Base-by-base conservation (phyloP, 148 eudicot genomes). In the Linanthus parryae region DNA sequence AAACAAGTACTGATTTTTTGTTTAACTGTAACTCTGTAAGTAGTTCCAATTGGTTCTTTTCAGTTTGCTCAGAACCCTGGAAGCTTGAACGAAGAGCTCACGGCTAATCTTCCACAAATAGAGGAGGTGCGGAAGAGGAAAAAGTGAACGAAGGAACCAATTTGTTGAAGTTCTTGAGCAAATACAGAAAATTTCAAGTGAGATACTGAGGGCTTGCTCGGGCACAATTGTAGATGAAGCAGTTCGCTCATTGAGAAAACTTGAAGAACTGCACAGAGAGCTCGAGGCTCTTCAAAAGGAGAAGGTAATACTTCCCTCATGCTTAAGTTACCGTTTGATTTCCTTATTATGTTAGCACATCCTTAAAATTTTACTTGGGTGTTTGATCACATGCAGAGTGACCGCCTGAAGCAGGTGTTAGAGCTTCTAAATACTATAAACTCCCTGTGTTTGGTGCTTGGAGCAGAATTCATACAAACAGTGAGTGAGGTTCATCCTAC, bases 361-460 rank as follows among this genome's bases (percentile, higher is more conserved):
- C 25, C 44, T 20, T n/a, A 7, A 26, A 17, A n/a, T n/a, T n/a
- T 21, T 17, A 14, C 31, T 20, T 52, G 23, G 18, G 25, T 51
- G 34, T 29, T 21, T 48, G 45, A 65, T 37, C 39, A 2, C 47
- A 23, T 35, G 70, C 67, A 80, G 85, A 66, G 64, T 67, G 71
- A 80, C 50, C 85, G 85, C 18, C 55, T 76, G 52, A 64, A 61
- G 57, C 79, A 64, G 45, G 71, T 76, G 45, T 52, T 67, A 18
- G 66, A 67, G 16, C 70, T 69, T 55, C 51, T 76, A 21, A 70
- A 70, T 55, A 56, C 57, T 31, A 51, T 80, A 66, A 64, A 73
- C 50, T 80, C 74, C 7, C 53, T 73, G 31, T 80, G 82, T 59
- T 61, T 69, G 16, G 79, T 80, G 63, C 76, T 80, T 42, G 85